A percentile compares a stretch with the other conserved stretches of the same genome.
phyloP scores from a whole-genome alignment of 805 yeast genomes.

The Sungouiozyma intestinalis region DNA sequence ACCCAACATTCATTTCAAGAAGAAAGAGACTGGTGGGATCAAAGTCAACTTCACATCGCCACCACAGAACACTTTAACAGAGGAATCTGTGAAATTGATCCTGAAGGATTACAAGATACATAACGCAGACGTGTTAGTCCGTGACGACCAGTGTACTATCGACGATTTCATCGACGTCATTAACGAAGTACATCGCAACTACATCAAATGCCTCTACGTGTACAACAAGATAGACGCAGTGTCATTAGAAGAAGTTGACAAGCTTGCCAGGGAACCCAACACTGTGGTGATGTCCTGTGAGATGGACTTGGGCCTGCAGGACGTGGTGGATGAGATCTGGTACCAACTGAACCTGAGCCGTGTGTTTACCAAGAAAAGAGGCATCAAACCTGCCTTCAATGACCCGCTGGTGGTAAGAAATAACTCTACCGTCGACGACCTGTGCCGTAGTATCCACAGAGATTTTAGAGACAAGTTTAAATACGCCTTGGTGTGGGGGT shows the following conservation, averaged over 20 bases:
- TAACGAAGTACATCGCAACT: conserved; percentile 78
- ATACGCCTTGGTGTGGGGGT: conserved; percentile 95
- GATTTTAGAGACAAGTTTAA: conserved; percentile 88
- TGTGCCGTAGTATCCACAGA: conserved; percentile 86
- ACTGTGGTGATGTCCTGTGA: conserved; percentile 93
- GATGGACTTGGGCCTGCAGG: conserved; percentile 74
- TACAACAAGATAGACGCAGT: conserved; percentile 95
- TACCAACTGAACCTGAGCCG: conserved; percentile 69
- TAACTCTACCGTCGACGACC: conserved; percentile 68
- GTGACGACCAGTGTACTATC: conserved; percentile 82
- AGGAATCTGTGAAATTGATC: conserved; percentile 64
- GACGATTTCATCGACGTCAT: conserved; percentile 90
- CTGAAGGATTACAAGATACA: conserved; percentile 82
- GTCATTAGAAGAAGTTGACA: conserved; percentile 85
- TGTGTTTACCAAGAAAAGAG: conserved; percentile 81
- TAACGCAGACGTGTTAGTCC: conserved; percentile 83
- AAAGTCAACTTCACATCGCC: conserved; percentile 74
- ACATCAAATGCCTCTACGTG: conserved; percentile 84
- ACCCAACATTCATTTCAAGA: conserved; percentile 68
- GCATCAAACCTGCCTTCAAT: conserved; percentile 64
- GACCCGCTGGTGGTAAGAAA: conserved; percentile 89
- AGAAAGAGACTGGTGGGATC: conserved; percentile 86
- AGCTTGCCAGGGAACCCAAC: conserved; percentile 85
- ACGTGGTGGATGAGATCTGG: conserved; percentile 91
- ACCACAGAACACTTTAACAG: conserved; percentile 63